These are phyloP conservation scores for Coelastrella sp. DNA, from an alignment of 139 green algal genomes.

Conservation along the genomic window DNA sequence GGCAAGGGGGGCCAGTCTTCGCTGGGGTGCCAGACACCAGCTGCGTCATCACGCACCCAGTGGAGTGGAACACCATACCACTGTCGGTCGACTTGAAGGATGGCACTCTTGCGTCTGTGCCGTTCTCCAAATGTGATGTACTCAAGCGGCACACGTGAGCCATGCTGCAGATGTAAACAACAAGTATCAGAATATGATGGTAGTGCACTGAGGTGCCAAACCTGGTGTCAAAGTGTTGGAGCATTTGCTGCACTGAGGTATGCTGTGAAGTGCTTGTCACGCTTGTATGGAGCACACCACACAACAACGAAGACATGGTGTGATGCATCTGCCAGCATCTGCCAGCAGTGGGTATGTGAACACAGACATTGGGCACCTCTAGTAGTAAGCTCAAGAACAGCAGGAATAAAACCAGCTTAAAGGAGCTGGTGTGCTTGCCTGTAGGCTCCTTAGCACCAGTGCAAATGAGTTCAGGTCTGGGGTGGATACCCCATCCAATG, in stretches of 20 bases:
- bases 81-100: slow-evolving; percentile 73
- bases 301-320: too few species aligned
- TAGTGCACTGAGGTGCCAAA: background rate
- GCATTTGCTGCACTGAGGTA: too few species aligned
- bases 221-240: too few species aligned
- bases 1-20: slow-evolving; percentile 54
- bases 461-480: slow-evolving; percentile 68
- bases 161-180: slow-evolving; percentile 48
- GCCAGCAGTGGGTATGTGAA: too few species aligned
- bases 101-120: slow-evolving; percentile 67
- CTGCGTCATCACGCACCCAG: slow-evolving; percentile 79
- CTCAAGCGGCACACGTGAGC: slow-evolving; percentile 78
- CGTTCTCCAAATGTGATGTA: slow-evolving; percentile 79
- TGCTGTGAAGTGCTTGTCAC: too few species aligned
- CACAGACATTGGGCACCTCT: too few species aligned
- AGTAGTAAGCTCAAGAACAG: background rate
- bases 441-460: slow-evolving; percentile 44
- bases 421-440: slow-evolving; percentile 46
- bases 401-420: slow-evolving; percentile 69
- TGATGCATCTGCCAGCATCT: too few species aligned
- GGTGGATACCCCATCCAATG: slow-evolving; percentile 71
- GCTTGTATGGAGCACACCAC: background rate
- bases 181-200: too few species aligned
- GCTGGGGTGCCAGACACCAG: slow-evolving; percentile 64
- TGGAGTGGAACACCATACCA: slow-evolving; percentile 84